Percentiles rank a stretch among this genome's conserved stretches.
phyloP scores from a whole-genome alignment of 129 eudicot species.

The Pseudognaphalium luteoalbum region DNA sequence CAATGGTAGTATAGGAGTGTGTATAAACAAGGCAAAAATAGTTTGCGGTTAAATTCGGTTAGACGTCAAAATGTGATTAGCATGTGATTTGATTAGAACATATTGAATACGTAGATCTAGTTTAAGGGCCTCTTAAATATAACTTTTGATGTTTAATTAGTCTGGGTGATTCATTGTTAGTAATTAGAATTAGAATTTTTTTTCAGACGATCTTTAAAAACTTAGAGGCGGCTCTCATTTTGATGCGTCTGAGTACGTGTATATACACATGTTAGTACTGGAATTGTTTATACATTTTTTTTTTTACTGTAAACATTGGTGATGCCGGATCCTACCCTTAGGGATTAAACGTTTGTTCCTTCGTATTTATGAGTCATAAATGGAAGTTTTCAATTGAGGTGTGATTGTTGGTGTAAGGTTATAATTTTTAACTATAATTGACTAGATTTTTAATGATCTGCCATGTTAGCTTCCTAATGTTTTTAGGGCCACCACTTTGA shows the following conservation, averaged over 20 bases:
- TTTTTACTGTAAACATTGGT: background rate
- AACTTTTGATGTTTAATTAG: background rate
- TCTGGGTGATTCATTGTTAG: background rate
- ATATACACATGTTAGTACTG: background rate
- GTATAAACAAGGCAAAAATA: no score
- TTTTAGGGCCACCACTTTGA: conserved; percentile 23
- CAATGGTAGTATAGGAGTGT: no score
- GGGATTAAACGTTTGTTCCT: background rate
- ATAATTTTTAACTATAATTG: conserved; percentile 2
- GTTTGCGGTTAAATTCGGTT: background rate
- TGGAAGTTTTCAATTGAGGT: conserved; percentile 10
- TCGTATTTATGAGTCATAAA: conserved; percentile 3
- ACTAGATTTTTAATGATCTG: conserved; percentile 21
- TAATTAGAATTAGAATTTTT: background rate
- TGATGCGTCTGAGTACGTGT: background rate
- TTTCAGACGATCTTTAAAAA: no score
- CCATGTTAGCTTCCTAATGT: conserved; percentile 16
- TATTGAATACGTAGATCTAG: no score
- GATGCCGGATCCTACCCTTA: background rate
- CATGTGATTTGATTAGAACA: background rate
- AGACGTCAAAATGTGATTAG: background rate
- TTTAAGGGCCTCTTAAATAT: no score
- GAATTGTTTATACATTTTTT: background rate
- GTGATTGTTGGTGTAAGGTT: conserved; percentile 10
- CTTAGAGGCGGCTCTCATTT: no score